phyloP scores from a whole-genome alignment of 371 early-diverging fungal genomes.

The Coemansia sp. region DNA sequence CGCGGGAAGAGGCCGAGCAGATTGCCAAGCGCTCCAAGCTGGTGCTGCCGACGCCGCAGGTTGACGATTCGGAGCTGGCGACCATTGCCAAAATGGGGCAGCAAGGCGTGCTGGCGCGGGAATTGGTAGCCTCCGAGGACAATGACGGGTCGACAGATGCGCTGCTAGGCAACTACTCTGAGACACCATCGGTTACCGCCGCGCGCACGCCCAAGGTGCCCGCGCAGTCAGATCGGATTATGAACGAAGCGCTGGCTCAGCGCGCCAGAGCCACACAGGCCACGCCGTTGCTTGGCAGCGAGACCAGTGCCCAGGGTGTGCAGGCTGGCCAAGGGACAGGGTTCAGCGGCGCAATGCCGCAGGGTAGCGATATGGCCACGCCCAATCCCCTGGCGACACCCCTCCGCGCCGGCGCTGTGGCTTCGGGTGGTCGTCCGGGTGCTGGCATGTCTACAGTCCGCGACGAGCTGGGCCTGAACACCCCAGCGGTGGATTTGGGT shows the following conservation, averaged over 20 bases:
- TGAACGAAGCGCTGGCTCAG: slow-evolving; percentile 81
- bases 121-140: slow-evolving; percentile 58
- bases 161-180: slow-evolving; percentile 71
- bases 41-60: slow-evolving; percentile 87
- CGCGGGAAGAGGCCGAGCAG: slow-evolving; percentile 69
- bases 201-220: slow-evolving; percentile 76
- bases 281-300: slow-evolving; percentile 89
- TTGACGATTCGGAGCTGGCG: slow-evolving; percentile 87
- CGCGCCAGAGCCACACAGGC: slow-evolving; percentile 71
- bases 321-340: slow-evolving; percentile 54
- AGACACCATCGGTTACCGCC: slow-evolving; percentile 55
- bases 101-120: slow-evolving; percentile 74
- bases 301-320: slow-evolving; percentile 18
- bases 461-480: slow-evolving; percentile 68
- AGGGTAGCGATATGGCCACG: slow-evolving; percentile 61
- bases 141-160: slow-evolving; percentile 58
- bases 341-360: slow-evolving; percentile 71
- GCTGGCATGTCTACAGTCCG: slow-evolving; percentile 53
- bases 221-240: slow-evolving; percentile 64
- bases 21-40: slow-evolving; percentile 75
- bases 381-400: slow-evolving; percentile 75
- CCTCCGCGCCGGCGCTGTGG: neutral
- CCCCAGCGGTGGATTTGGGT: slow-evolving; percentile 46
- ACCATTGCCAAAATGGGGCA: slow-evolving; percentile 88
- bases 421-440: slow-evolving; percentile 39